Conservation (phyloP, 139 green algal species). For the Chlorella sorokiniana region DNA sequence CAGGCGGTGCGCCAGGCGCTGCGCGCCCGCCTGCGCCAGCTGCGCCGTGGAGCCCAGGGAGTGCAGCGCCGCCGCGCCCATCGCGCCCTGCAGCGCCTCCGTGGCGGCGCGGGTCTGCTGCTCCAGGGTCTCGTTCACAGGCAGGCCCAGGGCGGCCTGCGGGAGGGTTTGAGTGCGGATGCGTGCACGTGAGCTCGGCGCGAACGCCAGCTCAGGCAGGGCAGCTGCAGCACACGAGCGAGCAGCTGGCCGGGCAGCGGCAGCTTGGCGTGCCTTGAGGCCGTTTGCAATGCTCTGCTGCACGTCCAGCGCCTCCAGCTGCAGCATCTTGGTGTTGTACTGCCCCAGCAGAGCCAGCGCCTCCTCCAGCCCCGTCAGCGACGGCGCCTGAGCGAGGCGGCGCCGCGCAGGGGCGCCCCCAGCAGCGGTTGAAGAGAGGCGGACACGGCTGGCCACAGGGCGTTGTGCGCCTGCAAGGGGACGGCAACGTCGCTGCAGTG, state of each 20-base stretch:
- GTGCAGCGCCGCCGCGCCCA: background rate
- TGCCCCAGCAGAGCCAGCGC: background rate
- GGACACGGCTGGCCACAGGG: background rate
- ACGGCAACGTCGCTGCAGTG: no score
- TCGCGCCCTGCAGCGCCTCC: background rate
- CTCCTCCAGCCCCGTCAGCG: background rate
- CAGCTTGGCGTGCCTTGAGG: background rate
- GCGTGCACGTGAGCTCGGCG: no score
- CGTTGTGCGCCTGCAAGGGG: conserved; percentile 5
- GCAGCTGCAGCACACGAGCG: background rate
- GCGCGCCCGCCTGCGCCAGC: background rate
- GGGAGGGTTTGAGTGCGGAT: background rate
- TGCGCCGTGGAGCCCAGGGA: background rate
- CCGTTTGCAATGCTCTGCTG: background rate
- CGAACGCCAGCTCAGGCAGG: background rate
- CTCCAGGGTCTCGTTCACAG: background rate
- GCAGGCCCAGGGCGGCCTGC: background rate
- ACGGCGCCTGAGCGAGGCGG: background rate
- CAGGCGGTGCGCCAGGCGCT: background rate
- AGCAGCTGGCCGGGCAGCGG: background rate
- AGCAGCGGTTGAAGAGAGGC: background rate
- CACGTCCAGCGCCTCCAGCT: background rate
- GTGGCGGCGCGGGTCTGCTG: background rate
- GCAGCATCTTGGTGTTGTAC: conserved; percentile 2
- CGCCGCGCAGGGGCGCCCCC: background rate